Evolutionary conservation across 768 basidiomycete species (phyloP).

Genomic region (Mrakia hoshinonis): DNA sequence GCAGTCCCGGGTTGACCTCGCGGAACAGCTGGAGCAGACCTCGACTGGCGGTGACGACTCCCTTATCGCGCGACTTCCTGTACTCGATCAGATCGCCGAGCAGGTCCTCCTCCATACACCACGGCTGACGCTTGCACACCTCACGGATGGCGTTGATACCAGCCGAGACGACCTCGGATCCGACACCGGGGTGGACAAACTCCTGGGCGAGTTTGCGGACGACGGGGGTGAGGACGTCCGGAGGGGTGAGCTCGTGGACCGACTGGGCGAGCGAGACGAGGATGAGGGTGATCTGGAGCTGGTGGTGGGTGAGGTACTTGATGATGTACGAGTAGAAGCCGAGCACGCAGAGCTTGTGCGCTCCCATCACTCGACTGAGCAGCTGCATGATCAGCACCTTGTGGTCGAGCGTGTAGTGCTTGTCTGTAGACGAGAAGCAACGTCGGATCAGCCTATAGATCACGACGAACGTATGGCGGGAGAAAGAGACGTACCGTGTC

Average conservation of each 20-base stretch:
- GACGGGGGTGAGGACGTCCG: slow-evolving; percentile 80
- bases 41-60: slow-evolving; percentile 78
- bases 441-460: neutral
- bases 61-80: slow-evolving; percentile 87
- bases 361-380: slow-evolving; percentile 82
- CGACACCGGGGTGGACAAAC: slow-evolving; percentile 95
- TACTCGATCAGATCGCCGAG: slow-evolving; percentile 90
- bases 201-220: slow-evolving; percentile 86
- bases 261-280: slow-evolving; percentile 90
- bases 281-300: slow-evolving; percentile 84
- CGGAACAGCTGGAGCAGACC: slow-evolving; percentile 81
- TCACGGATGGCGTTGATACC: slow-evolving; percentile 94
- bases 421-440: slow-evolving; percentile 50
- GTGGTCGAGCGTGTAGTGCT: slow-evolving; percentile 91
- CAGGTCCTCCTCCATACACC: slow-evolving; percentile 93
- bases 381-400: slow-evolving; percentile 96
- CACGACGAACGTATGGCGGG: neutral
- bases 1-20: slow-evolving; percentile 89
- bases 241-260: slow-evolving; percentile 88
- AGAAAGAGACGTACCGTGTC: slow-evolving; percentile 45
- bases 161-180: slow-evolving; percentile 86
- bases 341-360: slow-evolving; percentile 85
- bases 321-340: slow-evolving; percentile 93
- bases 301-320: slow-evolving; percentile 78
- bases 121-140: slow-evolving; percentile 86